phyloP scores from a whole-genome alignment of 805 yeast genomes.

The Lipomyces anomalus region DNA sequence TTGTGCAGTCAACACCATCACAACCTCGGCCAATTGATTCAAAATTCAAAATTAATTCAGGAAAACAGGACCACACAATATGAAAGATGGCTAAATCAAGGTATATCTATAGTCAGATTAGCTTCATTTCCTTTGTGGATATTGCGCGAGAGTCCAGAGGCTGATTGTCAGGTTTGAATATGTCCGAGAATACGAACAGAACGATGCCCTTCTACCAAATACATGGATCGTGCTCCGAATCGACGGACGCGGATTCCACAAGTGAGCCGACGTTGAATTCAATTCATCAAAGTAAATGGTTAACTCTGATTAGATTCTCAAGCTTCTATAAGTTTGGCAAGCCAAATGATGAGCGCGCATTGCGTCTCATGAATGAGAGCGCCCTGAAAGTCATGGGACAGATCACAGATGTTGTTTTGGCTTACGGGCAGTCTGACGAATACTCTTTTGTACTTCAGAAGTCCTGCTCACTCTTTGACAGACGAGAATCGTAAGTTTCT shows the following conservation, averaged over 20 bases:
- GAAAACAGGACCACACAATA: too few species aligned
- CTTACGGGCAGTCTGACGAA: conserved; percentile 95
- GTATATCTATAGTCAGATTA: conserved; percentile 3
- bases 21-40: too few species aligned
- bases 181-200: conserved; percentile 74
- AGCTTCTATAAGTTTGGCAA: conserved; percentile 66
- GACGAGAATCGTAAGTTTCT: conserved; percentile 50
- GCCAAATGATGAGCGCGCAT: conserved; percentile 80
- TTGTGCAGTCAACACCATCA: too few species aligned
- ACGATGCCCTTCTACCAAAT: conserved; percentile 65
- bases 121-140: too few species aligned
- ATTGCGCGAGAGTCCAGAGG: too few species aligned
- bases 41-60: too few species aligned
- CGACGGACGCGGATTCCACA: conserved; percentile 93
- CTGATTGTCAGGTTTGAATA: conserved; percentile 58
- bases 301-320: too few species aligned
- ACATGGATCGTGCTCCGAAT: conserved; percentile 78
- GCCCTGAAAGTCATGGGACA: conserved; percentile 60
- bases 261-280: conserved; percentile 26
- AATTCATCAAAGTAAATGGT: too few species aligned
- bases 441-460: conserved; percentile 71
- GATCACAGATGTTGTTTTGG: conserved; percentile 68
- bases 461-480: conserved; percentile 64
- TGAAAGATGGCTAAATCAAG: conserved; percentile 25
- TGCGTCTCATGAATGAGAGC: conserved; percentile 73